phyloP scores from a whole-genome alignment of 352 stramenopile species.

The Globisporangium middletonii region DNA sequence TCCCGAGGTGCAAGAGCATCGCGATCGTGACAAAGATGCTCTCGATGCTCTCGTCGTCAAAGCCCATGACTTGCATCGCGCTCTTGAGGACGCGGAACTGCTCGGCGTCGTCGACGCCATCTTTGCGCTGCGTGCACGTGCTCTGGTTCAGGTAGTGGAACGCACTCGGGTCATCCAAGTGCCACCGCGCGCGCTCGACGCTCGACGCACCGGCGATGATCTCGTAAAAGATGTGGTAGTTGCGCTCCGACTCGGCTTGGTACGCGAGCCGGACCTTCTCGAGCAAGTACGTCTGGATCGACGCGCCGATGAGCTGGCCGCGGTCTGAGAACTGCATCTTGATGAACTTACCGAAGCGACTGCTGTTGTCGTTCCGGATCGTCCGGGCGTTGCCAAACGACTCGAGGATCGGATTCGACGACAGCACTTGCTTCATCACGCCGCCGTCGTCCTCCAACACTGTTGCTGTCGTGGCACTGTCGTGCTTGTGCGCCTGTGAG shows the following conservation, averaged over 20 bases:
- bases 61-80: slow-evolving; percentile 85
- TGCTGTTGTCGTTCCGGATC: slow-evolving; percentile 96
- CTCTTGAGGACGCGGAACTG: slow-evolving; percentile 81
- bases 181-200: slow-evolving; percentile 63
- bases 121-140: slow-evolving; percentile 76
- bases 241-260: slow-evolving; percentile 90
- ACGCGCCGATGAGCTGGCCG: slow-evolving; percentile 82
- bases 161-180: slow-evolving; percentile 39
- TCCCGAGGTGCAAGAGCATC: slow-evolving; percentile 93
- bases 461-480: background rate
- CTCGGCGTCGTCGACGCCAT: slow-evolving; percentile 86
- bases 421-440: slow-evolving; percentile 92
- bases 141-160: slow-evolving; percentile 92
- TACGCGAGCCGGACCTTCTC: slow-evolving; percentile 95
- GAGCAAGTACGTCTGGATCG: slow-evolving; percentile 95
- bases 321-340: slow-evolving; percentile 91
- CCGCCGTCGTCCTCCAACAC: slow-evolving; percentile 31
- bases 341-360: slow-evolving; percentile 97
- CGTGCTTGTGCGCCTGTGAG: slow-evolving; percentile 37
- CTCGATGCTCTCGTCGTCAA: slow-evolving; percentile 83
- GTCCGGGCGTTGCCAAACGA: slow-evolving; percentile 98
- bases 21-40: slow-evolving; percentile 90
- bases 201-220: slow-evolving; percentile 71
- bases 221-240: slow-evolving; percentile 97
- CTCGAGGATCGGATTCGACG: slow-evolving; percentile 98